Base-by-base conservation (phyloP, 1,139 yeast species). In the Diutina sp. region DNA sequence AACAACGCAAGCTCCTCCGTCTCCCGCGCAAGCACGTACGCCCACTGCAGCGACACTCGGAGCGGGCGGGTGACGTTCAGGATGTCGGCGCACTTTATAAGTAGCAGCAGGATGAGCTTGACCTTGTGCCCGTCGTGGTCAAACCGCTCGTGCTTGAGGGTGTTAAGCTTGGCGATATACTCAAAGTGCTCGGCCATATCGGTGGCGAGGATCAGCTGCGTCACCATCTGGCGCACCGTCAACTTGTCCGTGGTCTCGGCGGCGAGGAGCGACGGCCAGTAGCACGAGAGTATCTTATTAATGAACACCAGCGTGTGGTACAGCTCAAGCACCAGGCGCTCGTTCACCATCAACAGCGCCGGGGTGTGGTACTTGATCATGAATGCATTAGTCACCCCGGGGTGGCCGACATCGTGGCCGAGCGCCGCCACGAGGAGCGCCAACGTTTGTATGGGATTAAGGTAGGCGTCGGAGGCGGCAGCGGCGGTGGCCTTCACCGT, bases 351-450 rank as follows among this genome's bases (percentile, higher is more conserved):
- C 57, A 70, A 68, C 2, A 95, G 82, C 30, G 89, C 74, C 8
- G 91, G 90, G 0, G 95, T 79, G n/a, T 78, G 69, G 62, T 82
- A 69, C 58, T 79, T 74, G 41, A 78, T 75, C 70, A 91, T 72
- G 61, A 90, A 84, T 52, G 83, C 82, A 68, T 90, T 90, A 12
- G 96, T 90, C 21, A 90, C 84, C 1, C 98, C 99, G 0, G 99
- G 98, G 68, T 93, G 99, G 25, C 97, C 96, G 41, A 89, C 84
- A 69, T 93, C 99, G 69, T 93, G 99, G 55, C 99, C 98, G 55
- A 91, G 72, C 1, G 97, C 96, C 1, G 97, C 89, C 29, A 90
- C 76, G 51, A 89, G 75, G 32, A 90, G 71, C 0, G 84, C 81
- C 53, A 84, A 69, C 1, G 80, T 73, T 64, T 84, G 85, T 29